phyloP scores from a whole-genome alignment of 306 rosid species.

The Spatholobus suberectus region DNA sequence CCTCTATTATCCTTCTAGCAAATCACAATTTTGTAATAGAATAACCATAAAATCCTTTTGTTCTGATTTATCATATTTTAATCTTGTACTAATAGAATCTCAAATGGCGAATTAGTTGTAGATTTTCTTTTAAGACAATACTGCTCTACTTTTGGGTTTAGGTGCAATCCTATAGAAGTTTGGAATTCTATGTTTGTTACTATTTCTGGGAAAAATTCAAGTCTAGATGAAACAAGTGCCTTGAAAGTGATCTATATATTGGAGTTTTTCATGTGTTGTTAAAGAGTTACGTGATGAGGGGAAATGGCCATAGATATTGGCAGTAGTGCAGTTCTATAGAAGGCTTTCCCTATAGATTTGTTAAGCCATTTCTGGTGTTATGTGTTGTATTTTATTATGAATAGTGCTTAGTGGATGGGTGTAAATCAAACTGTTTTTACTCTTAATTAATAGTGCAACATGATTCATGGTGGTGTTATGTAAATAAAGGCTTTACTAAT shows the following conservation, averaged over 20 bases:
- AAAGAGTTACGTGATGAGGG: too few species aligned
- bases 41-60: neutral
- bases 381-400: too few species aligned
- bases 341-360: too few species aligned
- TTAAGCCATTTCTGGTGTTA: too few species aligned
- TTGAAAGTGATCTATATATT: conserved; percentile 45
- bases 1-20: neutral
- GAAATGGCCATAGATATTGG: too few species aligned
- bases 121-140: neutral
- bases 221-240: conserved; percentile 65
- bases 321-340: too few species aligned
- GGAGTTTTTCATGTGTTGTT: too few species aligned
- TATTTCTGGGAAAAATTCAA: conserved; percentile 68
- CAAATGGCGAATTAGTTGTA: neutral
- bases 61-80: neutral
- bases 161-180: conserved; percentile 81
- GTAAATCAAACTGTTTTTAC: too few species aligned
- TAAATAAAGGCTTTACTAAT: too few species aligned
- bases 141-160: conserved; percentile 33
- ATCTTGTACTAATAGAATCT: neutral
- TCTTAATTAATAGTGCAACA: too few species aligned
- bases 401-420: too few species aligned
- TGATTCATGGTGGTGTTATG: too few species aligned
- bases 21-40: neutral
- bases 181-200: conserved; percentile 76